Evolutionary conservation across 441 rosid genomes (phyloP).

Genomic region (Gossypium lobatum): DNA sequence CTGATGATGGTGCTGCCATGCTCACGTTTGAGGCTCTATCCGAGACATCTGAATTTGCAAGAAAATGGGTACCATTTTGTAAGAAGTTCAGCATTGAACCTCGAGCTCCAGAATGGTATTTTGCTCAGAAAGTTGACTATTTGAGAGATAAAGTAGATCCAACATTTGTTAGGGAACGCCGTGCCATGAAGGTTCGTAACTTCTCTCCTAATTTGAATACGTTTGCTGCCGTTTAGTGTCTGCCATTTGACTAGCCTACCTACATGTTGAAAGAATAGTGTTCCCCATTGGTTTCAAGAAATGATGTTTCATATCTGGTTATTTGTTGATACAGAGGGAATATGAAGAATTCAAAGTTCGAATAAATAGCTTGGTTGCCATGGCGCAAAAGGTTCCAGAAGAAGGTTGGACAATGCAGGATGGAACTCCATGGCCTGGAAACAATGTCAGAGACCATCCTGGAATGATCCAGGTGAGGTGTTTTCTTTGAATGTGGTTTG

Average conservation of each 20-base stretch:
- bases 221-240: not conserved
- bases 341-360: constrained; percentile 86
- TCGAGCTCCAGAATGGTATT: constrained; percentile 96
- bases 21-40: constrained; percentile 96
- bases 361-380: constrained; percentile 77
- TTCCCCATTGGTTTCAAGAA: constrained; percentile 7
- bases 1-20: constrained; percentile 99
- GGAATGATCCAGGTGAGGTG: constrained; percentile 94
- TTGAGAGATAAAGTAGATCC: constrained; percentile 79
- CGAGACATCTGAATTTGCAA: constrained; percentile 91
- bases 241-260: not conserved
- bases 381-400: constrained; percentile 92
- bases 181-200: constrained; percentile 79
- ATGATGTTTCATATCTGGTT: not conserved
- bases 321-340: constrained; percentile 63
- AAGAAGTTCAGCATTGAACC: constrained; percentile 82
- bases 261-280: not conserved
- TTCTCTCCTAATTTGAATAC: not conserved
- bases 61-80: constrained; percentile 97
- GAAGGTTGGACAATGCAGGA: constrained; percentile 99
- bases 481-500: constrained; percentile 5
- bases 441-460: constrained; percentile 87
- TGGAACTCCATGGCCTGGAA: constrained; percentile 98
- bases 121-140: constrained; percentile 80
- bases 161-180: constrained; percentile 68